Evolutionary conservation across 202 grass and related monocot species (phyloP).

Genomic region (Panicum virgatum): DNA sequence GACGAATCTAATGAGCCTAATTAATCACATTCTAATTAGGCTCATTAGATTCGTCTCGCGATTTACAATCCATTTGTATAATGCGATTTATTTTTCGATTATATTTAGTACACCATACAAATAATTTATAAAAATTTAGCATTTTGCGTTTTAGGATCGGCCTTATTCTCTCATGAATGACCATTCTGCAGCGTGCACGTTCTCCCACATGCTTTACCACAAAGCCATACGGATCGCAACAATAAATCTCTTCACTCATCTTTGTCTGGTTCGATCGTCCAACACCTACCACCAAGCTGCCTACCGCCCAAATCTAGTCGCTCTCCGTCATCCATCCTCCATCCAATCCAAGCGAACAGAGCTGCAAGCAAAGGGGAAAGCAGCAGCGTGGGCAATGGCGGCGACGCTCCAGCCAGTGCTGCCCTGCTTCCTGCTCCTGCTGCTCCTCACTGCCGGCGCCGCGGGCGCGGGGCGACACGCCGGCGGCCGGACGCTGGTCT

Average conservation of each 20-base stretch:
- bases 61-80: no score
- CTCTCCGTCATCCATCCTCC: neutral
- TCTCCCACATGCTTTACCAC: neutral
- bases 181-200: neutral
- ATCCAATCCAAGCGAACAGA: neutral
- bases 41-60: no score
- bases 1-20: no score
- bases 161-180: no score
- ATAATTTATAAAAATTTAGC: no score
- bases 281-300: neutral
- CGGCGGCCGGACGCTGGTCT: slow-evolving; percentile 41
- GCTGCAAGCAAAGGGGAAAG: neutral
- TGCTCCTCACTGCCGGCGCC: slow-evolving; percentile 7
- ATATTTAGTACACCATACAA: no score
- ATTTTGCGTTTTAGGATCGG: no score
- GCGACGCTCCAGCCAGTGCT: neutral
- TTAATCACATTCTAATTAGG: no score
- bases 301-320: neutral
- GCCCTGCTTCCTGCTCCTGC: neutral
- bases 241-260: neutral
- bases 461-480: neutral
- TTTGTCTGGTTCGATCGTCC: neutral
- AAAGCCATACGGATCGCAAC: neutral
- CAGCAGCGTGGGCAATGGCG: neutral
- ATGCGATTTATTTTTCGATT: no score